Percentiles rank a stretch among this genome's conserved stretches.
Evolutionary conservation across 2,329 filamentous ascomycete species (phyloP).

Genomic region (Sclerotinia sclerotiorum): DNA sequence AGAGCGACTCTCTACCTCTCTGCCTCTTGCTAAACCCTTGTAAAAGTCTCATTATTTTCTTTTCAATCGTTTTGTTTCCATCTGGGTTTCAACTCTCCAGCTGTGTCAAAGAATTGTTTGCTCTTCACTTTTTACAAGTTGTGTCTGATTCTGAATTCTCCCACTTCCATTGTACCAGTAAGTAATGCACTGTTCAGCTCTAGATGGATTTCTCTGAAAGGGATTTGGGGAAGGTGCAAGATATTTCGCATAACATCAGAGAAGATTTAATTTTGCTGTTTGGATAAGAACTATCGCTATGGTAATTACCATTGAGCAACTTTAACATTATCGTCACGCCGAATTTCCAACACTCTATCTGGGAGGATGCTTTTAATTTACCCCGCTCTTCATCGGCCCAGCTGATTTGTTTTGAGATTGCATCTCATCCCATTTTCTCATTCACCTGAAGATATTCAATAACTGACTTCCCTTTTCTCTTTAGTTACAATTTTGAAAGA

Average conservation of each 20-base stretch:
- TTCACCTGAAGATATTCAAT: not conserved
- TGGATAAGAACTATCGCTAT: not conserved
- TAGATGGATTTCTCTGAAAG: not conserved
- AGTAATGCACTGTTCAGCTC: not conserved
- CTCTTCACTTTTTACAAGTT: not conserved
- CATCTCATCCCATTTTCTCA: not conserved
- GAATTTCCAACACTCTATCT: not conserved
- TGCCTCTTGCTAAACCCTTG: not conserved
- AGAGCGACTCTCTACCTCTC: not conserved
- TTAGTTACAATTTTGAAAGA: constrained; percentile 2
- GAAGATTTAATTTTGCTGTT: not conserved
- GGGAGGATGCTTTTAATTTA: not conserved
- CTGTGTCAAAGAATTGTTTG: not conserved
- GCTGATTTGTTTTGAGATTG: constrained; percentile 5
- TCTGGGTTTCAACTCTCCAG: not conserved
- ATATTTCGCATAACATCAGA: not conserved
- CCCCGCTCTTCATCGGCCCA: not conserved
- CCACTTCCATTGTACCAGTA: not conserved
- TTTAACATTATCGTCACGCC: not conserved
- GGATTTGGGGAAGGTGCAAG: not conserved
- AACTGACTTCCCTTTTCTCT: not conserved
- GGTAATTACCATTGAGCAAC: not conserved
- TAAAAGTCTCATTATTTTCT: not conserved
- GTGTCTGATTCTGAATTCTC: not conserved
- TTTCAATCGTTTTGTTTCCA: not conserved